Evolutionary conservation across 148 eudicot genomes (phyloP).

Genomic region (Rhododendron ovatum): DNA sequence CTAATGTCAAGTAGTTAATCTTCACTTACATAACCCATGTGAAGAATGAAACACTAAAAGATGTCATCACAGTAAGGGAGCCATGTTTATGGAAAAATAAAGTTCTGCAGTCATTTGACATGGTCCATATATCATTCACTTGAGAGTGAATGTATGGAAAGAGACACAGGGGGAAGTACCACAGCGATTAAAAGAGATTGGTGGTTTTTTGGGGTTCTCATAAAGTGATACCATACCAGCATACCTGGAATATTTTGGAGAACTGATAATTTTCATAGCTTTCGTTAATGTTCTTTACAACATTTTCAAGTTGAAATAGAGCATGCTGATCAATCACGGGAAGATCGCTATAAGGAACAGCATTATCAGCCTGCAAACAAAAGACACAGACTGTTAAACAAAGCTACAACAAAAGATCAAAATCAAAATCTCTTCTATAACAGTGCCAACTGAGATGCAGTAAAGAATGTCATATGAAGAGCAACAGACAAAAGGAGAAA

Average conservation of each 20-base stretch:
- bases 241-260: conserved; percentile 92
- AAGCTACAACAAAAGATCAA: not conserved
- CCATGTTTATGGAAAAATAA: not conserved
- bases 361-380: conserved; percentile 57
- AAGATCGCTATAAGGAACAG: conserved; percentile 62
- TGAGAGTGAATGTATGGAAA: not conserved
- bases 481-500: not conserved
- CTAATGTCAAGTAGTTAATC: not conserved
- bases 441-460: not conserved
- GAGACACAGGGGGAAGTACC: not conserved
- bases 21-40: not conserved
- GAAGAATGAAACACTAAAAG: conserved; percentile 2
- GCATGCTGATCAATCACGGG: conserved; percentile 91
- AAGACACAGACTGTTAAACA: not conserved
- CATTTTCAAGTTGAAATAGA: conserved; percentile 80
- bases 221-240: not conserved
- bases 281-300: conserved; percentile 70
- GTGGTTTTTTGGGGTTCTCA: not conserved
- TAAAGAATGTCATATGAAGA: not conserved
- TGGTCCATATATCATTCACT: not conserved
- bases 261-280: conserved; percentile 89
- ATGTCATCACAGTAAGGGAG: not conserved
- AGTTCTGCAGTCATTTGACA: not conserved
- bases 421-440: not conserved
- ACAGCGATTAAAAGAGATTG: not conserved